These are phyloP conservation scores for Solanum rostratum DNA, from an alignment of 257 asterid genomes.

Conservation along the genomic window DNA sequence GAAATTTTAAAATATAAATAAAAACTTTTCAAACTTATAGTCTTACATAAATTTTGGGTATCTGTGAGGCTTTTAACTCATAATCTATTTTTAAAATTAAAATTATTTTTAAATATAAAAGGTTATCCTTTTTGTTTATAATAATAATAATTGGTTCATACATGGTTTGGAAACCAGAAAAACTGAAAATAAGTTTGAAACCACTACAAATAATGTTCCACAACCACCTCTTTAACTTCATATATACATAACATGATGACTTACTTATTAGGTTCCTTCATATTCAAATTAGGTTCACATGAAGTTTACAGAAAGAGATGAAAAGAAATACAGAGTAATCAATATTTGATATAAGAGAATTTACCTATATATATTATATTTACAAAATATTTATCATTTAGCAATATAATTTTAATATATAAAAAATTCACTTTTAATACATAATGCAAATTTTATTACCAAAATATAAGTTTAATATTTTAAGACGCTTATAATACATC, in stretches of 20 bases:
- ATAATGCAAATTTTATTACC: no score
- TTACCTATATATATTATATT: no score
- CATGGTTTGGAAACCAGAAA: neutral
- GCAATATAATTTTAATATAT: no score
- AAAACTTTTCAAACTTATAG: neutral
- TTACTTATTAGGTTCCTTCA: neutral
- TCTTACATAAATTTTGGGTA: neutral
- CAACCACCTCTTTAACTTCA: neutral
- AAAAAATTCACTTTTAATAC: no score
- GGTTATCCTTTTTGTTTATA: no score
- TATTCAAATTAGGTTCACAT: conserved; percentile 1
- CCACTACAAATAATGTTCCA: neutral
- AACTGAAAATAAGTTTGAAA: neutral
- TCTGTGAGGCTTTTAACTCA: neutral
- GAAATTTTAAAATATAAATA: no score
- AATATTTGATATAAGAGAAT: no score
- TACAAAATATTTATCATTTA: no score
- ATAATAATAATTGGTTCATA: neutral
- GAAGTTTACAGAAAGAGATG: neutral
- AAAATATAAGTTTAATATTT: no score
- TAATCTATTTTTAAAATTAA: neutral
- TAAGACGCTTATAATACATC: no score
- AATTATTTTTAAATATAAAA: neutral
- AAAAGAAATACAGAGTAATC: no score
- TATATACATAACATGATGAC: neutral